phyloP scores from a whole-genome alignment of 768 basidiomycete genomes.

The Leccinum fibrillosum region DNA sequence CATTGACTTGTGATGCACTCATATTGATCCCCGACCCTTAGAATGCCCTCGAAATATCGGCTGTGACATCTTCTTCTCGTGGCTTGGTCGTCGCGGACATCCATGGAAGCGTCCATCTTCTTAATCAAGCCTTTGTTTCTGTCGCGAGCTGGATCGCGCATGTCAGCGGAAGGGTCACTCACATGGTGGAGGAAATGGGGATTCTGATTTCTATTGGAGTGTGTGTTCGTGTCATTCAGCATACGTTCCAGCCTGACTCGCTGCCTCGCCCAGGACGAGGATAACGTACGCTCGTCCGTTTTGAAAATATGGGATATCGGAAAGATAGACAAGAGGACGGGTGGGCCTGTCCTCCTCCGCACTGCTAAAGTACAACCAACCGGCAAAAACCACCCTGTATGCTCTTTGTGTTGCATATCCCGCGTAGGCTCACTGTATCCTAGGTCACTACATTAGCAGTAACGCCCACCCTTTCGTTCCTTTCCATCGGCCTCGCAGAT shows the following conservation, averaged over 20 bases:
- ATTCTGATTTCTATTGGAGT: slow-evolving; percentile 89
- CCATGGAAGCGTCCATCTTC: slow-evolving; percentile 76
- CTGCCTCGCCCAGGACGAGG: slow-evolving; percentile 61
- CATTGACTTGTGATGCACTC: not conserved
- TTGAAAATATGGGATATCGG: slow-evolving; percentile 90
- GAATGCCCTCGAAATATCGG: slow-evolving; percentile 72
- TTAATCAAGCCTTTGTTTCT: slow-evolving; percentile 72
- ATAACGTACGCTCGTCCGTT: slow-evolving; percentile 57
- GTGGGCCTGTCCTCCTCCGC: slow-evolving; percentile 61
- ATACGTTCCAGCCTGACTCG: slow-evolving; percentile 12
- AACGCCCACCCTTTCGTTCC: slow-evolving; percentile 72
- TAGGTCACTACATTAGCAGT: slow-evolving; percentile 80
- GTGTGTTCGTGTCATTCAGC: slow-evolving; percentile 27
- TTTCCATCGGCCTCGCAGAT: slow-evolving; percentile 92
- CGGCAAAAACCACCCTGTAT: slow-evolving; percentile 76
- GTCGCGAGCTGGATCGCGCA: slow-evolving; percentile 78
- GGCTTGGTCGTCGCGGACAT: slow-evolving; percentile 82
- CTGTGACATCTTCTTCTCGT: slow-evolving; percentile 55
- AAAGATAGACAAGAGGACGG: slow-evolving; percentile 62
- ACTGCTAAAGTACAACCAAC: slow-evolving; percentile 74
- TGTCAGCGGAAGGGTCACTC: slow-evolving; percentile 74
- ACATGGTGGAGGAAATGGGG: slow-evolving; percentile 79
- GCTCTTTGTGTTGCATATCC: slow-evolving; percentile 4
- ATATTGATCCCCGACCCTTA: slow-evolving; percentile 23
- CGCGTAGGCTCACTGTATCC: not conserved